Base-by-base conservation (phyloP, 2,329 filamentous ascomycete species). In the Microcyclosporella mali region DNA sequence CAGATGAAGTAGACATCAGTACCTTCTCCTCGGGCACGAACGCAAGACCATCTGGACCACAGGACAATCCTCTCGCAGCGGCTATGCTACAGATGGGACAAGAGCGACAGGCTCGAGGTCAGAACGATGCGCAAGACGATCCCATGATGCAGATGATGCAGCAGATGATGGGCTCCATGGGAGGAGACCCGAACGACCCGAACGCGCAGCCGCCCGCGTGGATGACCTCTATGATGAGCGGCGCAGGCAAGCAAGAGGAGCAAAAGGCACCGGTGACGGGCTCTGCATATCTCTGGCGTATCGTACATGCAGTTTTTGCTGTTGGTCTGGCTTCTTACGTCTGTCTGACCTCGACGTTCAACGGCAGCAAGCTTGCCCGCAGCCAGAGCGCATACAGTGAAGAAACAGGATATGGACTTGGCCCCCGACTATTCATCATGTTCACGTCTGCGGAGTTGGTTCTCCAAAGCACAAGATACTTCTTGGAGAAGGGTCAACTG, bases 391-490 rank as follows among this genome's bases (percentile, higher is more conserved):
- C 56, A 21, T 53, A 56, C 45, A 73, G 78, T 41, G 60, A 58
- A 34, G 55, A 65, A 6, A 58, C 56, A 1, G 64, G 70, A 21
- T 61, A 65, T 12, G 64, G 66, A 36, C 57, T 63, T 28, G 68
- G 70, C 31, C 69, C 69, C 34, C 72, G 74, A 48, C 82, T 88
- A 65, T 88, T 90, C 65, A 87, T 81, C 70, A 74, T 85, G n/a
- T 92, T 90, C 60, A 82, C 84, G 4, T 87, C 85, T 0, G 81
- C 79, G 25, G 85, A 92, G 67, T 73, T 86, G 9, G 61, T 86
- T 40, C 69, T 90, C 50, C 78, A 90, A 51, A 83, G 79, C 1
- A 81, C 77, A 21, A 72, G 85, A 17, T 85, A 83, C 61, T 79
- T 88, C 53, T 59, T 87, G 39, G 84, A 88, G 55, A 78, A 77